Conservation (phyloP, 2,329 filamentous ascomycete genomes). For the Aspergillus carbonarius region DNA sequence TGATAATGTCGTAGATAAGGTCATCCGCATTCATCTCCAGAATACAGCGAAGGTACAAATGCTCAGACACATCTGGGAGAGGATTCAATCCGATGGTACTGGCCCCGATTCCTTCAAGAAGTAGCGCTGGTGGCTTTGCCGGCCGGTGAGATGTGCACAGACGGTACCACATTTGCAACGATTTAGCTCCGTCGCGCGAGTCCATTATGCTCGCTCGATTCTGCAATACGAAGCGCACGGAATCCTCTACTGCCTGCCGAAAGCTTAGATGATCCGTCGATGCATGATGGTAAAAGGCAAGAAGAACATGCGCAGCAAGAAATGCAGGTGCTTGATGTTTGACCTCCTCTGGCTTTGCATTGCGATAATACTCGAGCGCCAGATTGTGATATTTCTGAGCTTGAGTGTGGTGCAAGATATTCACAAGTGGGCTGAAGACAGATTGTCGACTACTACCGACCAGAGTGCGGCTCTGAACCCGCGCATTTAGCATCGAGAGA, state of each 20-base stretch:
- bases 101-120: conserved; percentile 17
- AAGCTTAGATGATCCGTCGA: conserved; percentile 14
- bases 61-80: conserved; percentile 12
- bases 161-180: conserved; percentile 25
- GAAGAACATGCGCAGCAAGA: conserved; percentile 7
- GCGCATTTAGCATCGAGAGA: conserved; percentile 15
- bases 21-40: conserved; percentile 19
- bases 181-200: background rate
- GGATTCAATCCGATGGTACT: conserved; percentile 11
- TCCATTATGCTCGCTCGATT: background rate
- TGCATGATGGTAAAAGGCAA: conserved; percentile 18
- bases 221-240: conserved; percentile 10
- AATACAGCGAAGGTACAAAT: conserved; percentile 18
- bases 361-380: background rate
- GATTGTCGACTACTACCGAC: background rate
- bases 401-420: background rate
- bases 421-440: conserved; percentile 7
- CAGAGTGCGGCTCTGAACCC: conserved; percentile 7
- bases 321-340: background rate
- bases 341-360: background rate
- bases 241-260: conserved; percentile 12
- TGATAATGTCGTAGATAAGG: conserved; percentile 24
- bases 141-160: conserved; percentile 20
- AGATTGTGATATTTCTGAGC: conserved; percentile 9
- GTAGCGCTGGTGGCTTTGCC: conserved; percentile 17